Evolutionary conservation across 2,329 filamentous ascomycete genomes (phyloP), one percentile per base, ranked within the genome.

Genomic region (Aphanocladium album): DNA sequence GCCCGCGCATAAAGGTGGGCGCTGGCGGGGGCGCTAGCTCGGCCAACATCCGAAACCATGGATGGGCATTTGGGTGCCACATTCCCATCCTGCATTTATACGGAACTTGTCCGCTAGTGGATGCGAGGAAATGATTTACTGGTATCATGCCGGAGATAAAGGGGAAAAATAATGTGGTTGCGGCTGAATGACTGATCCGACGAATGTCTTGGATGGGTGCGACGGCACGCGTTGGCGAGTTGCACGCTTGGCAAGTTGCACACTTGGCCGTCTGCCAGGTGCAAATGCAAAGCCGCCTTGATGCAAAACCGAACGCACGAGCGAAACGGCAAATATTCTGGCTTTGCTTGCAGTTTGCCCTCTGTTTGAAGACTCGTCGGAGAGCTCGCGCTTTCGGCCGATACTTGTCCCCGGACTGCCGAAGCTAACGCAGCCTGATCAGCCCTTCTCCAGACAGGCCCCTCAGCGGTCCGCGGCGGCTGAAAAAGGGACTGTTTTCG

Each of bases 41-140:
- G 57, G 57, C 39, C 57, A 60, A 60, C 57, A 60, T 60, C 57
- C 57, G 57, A 60, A 60, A 53, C 49, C 49, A 41, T 25, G 47
- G 45, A 45, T 27, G 46, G n/a, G n/a, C 19, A 12, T 35, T 6
- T 12, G 12, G 33, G 6, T 50, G 41, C 21, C 35, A 30, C 55
- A 41, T 39, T 17, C 43, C 5, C 33, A 33, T 27, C 55, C 2
- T 50, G 21, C 49, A 60, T 53, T 9, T 39, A 37, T 43, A 33
- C 57, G 57, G 57, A 60, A 60, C 49, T 60, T 60, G 57, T 27
- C 57, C 57, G 57, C 47, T 49, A 21, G 45, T 16, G 33, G 46
- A 39, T 58, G 56, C 12, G 19, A 41, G 12, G 21, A 16, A 35
- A 50, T 21, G 5, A 12, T n/a, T 30, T 30, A 27, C 46, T 30